Base-by-base conservation (phyloP, 2,329 filamentous ascomycete genomes). In the Colletotrichum limetticola region DNA sequence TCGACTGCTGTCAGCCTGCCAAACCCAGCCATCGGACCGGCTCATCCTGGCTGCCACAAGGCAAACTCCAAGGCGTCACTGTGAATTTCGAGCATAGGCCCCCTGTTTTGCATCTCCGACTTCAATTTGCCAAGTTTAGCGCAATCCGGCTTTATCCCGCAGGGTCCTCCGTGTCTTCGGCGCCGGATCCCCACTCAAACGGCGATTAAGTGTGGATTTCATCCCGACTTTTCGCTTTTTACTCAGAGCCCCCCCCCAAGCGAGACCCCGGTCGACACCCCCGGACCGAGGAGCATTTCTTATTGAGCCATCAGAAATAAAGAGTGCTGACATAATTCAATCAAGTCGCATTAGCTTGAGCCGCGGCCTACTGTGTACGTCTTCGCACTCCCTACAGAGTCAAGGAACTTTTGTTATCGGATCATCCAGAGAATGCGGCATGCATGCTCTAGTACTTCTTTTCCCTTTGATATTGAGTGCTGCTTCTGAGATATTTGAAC, bases 141-240 rank as follows among this genome's bases (percentile, higher is more conserved):
- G 16, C 52, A 28, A 58, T 52, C 28, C 42, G 12, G 14, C 12
- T 26, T 6, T 22, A 19, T 28, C 5, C 42, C 16, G 52, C 42
- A 49, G 28, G 66, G 59, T 49, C 22, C 22, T 56, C 66, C 55
- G 66, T 69, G 42, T 49, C 53, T 24, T 32, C 37, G 37, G 35
- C 62, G 7, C 49, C 66, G 59, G n/a, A 60, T 72, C 59, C 49
- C 52, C 52, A 58, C 53, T 26, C 26, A 49, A n/a, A 26, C 46
- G n/a, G 46, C 14, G n/a, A 35, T 19, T 55, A 26, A 30, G 30
- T 24, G 32, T 28, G 53, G 37, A 59, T 8, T 49, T 65, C 66
- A 22, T 72, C 66, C 66, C 59, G 69, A 69, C 35, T 71, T 49
- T 62, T 35, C 9, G 11, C n/a, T 35, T 19, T 35, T 30, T 11